phyloP scores from a whole-genome alignment of 1,139 yeast species.

The Suhomyces yuchorum region DNA sequence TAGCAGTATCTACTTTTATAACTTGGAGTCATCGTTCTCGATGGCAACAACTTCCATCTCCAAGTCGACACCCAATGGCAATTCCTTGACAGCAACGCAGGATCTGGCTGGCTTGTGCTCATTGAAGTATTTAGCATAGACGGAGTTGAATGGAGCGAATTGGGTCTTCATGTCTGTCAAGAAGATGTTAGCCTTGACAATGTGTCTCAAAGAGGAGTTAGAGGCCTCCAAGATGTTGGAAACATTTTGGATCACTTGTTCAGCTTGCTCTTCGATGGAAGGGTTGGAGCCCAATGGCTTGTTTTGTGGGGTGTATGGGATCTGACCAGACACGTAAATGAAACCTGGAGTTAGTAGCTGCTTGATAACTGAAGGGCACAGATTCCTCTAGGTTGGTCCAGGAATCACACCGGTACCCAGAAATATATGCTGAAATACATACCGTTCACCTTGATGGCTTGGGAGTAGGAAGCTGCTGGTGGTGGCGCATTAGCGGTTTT shows the following conservation, averaged over 20 bases:
- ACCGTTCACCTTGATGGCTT: constrained; percentile 87
- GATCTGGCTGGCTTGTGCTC: constrained; percentile 93
- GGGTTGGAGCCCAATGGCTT: constrained; percentile 73
- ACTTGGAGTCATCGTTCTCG: constrained; percentile 49
- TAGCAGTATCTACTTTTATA: constrained; percentile 23
- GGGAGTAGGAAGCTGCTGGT: constrained; percentile 94
- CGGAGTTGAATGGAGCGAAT: constrained; percentile 80
- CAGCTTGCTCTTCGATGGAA: constrained; percentile 74
- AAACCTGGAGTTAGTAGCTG: constrained; percentile 51
- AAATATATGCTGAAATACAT: constrained; percentile 25
- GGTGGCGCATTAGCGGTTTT: constrained; percentile 83
- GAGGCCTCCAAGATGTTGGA: constrained; percentile 76
- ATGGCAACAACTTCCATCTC: constrained; percentile 81
- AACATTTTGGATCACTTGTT: constrained; percentile 79
- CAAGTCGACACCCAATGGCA: constrained; percentile 81
- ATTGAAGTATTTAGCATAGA: constrained; percentile 77
- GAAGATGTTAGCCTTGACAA: constrained; percentile 85
- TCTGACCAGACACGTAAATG: constrained; percentile 92
- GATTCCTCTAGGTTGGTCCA: background rate
- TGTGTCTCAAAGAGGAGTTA: constrained; percentile 76
- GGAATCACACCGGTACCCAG: background rate
- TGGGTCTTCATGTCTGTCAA: constrained; percentile 79
- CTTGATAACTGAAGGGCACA: too few species aligned
- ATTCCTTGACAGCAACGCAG: constrained; percentile 85
- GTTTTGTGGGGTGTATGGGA: constrained; percentile 84